Evolutionary conservation across 2,329 filamentous ascomycete species (phyloP), one percentile per base, ranked within the genome.

Genomic region (Epichloe uncinata): DNA sequence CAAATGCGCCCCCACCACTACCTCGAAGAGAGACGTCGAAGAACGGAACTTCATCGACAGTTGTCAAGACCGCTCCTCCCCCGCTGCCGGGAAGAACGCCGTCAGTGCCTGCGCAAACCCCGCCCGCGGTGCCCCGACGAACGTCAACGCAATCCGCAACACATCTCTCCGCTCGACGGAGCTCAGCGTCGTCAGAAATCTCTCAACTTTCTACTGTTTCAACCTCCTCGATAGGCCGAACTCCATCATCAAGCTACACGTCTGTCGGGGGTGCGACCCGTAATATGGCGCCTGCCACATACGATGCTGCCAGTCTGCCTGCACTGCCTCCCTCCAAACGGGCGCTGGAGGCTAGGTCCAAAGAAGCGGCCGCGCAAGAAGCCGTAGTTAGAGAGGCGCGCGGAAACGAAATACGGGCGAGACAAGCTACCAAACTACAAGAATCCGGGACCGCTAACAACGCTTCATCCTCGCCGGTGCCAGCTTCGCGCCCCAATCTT

Each of bases 181-280:
- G 70, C 45, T 83, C 80, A 16, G 73, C 74, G 41, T 75, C 78
- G 0, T 83, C 79, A 2, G 77, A 78, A 33, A 57, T 73, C 12
- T 82, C 78, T 2, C 67, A 74, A 51, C 65, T 71, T 38, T 82
- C 78, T 6, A 69, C 69, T 11, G 58, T 76, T 15, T 82, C 79
- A 4, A 71, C 69, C 1, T 60, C 75, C 20, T 81, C 78, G 1
- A 55, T 77, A 41, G 71, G 68, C 35, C 66, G 66, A 5, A 65
- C 66, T 3, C 58, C 64, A 30, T 73, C 71, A 8, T 77, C 76
- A 2, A 80, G 72, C 56, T 64, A 68, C 44, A 65, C 67, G 8
- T 74, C 75, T 1, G 62, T 64, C 20, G 71, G 72, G 11, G 59
- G 66, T 8, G 54, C 63, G 4, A 56, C 66, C 13, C 69, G 77